A percentile compares a stretch with the other conserved stretches of the same genome.
These are phyloP conservation scores for Leishmania gerbilli DNA, from an alignment of 208 protist genomes.

Conservation along the genomic window DNA sequence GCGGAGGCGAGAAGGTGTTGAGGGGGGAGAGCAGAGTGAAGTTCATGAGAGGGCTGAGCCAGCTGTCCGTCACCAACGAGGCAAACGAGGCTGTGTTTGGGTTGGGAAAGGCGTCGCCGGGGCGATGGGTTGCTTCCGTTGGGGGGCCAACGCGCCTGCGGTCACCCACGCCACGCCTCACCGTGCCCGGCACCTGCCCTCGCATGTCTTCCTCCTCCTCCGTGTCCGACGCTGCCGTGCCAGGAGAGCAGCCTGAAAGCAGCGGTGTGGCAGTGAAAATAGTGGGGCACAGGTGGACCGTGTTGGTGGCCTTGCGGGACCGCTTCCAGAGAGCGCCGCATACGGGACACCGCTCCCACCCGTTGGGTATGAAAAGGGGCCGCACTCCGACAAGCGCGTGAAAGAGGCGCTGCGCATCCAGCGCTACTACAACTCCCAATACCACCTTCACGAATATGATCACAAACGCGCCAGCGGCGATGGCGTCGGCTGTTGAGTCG, in stretches of 20 bases:
- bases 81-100: constrained; percentile 45
- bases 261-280: constrained; percentile 14
- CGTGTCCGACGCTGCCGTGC: constrained; percentile 14
- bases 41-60: constrained; percentile 71
- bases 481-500: constrained; percentile 13
- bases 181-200: not conserved
- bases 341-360: constrained; percentile 63
- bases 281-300: constrained; percentile 30
- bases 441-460: constrained; percentile 44
- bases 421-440: constrained; percentile 37
- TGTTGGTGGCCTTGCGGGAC: constrained; percentile 16
- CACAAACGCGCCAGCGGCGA: constrained; percentile 20
- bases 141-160: not conserved
- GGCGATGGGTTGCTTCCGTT: constrained; percentile 16
- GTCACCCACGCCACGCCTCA: not conserved
- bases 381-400: constrained; percentile 67
- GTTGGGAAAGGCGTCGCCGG: constrained; percentile 59
- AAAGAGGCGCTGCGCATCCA: constrained; percentile 63
- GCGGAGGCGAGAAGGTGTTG: constrained; percentile 41
- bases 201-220: constrained; percentile 3
- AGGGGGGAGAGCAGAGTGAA: constrained; percentile 52
- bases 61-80: constrained; percentile 53
- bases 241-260: constrained; percentile 6
- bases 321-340: constrained; percentile 55
- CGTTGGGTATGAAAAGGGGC: constrained; percentile 55